Percentiles rank a stretch among this genome's conserved stretches.
These are phyloP conservation scores for slime mould (Dictyostelium discoideum) DNA, from an alignment of 78 protist genomes.

Conservation along the genomic window DNA sequence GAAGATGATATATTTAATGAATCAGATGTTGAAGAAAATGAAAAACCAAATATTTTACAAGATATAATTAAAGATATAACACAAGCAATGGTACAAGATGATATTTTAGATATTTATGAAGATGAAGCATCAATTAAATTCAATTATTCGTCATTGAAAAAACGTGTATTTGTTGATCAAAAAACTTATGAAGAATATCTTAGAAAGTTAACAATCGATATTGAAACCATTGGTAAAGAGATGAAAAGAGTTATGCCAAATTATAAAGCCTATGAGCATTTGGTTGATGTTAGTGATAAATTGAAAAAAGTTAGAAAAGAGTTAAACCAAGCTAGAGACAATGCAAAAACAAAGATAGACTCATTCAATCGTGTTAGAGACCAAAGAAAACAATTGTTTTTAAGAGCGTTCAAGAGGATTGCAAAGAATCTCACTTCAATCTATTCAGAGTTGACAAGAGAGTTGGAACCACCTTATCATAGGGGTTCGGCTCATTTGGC, in stretches of 20 bases:
- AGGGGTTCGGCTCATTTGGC: slow-evolving; percentile 90
- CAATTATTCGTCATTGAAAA: not conserved
- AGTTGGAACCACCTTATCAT: slow-evolving; percentile 22
- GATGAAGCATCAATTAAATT: not conserved
- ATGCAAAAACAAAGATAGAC: slow-evolving; percentile 4
- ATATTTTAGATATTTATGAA: not conserved
- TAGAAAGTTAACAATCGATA: not conserved
- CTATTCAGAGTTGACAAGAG: slow-evolving; percentile 91
- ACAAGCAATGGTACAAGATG: not conserved
- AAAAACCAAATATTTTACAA: not conserved
- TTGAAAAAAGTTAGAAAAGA: not conserved
- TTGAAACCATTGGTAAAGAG: not conserved
- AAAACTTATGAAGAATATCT: not conserved
- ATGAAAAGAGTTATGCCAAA: slow-evolving; percentile 54
- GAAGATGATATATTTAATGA: slow-evolving; percentile 22
- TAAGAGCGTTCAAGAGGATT: slow-evolving; percentile 76
- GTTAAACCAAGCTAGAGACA: not conserved
- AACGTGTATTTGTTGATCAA: not conserved
- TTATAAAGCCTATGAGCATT: slow-evolving; percentile 61
- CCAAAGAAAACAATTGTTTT: slow-evolving; percentile 57
- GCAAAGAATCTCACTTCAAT: slow-evolving; percentile 47
- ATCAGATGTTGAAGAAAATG: not conserved
- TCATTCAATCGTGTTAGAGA: slow-evolving; percentile 12
- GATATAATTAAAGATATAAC: not conserved
- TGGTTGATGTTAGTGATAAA: not conserved